A percentile compares a stretch with the other conserved stretches of the same genome.
Evolutionary conservation across 163 green algal genomes (phyloP).

Genomic region (Scenedesmus sp.): DNA sequence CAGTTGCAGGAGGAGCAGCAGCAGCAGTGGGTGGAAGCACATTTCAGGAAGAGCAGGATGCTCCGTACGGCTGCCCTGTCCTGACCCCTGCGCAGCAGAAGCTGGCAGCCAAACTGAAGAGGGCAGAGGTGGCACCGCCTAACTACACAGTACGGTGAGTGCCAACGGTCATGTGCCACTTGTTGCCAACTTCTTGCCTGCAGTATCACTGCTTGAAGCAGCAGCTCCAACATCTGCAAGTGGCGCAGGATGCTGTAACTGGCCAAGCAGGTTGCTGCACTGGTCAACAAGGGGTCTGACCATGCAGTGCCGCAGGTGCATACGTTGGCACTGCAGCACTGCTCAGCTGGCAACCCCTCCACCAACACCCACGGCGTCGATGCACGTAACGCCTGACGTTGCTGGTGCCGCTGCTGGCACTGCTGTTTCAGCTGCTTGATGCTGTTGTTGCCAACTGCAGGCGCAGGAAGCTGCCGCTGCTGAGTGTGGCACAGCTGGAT

Average conservation of each 20-base stretch:
- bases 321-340: too few species aligned
- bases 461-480: constrained; percentile 25
- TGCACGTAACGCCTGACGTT: too few species aligned
- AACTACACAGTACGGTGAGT: constrained; percentile 41
- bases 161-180: too few species aligned
- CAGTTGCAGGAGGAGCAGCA: constrained; percentile 34
- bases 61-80: constrained; percentile 30
- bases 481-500: constrained; percentile 40
- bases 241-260: too few species aligned
- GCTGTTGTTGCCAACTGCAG: background rate
- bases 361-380: too few species aligned
- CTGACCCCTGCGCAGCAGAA: constrained; percentile 40
- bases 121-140: background rate
- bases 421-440: too few species aligned
- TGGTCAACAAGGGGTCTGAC: too few species aligned
- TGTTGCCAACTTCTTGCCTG: too few species aligned
- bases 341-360: too few species aligned
- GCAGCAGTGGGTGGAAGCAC: background rate
- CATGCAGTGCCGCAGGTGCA: too few species aligned
- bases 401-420: background rate
- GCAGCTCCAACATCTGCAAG: too few species aligned
- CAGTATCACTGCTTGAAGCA: background rate
- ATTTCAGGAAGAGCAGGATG: constrained; percentile 5
- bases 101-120: constrained; percentile 23
- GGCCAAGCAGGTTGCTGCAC: too few species aligned